A percentile compares a stretch with the other conserved stretches of the same genome.
Evolutionary conservation across 2,329 filamentous ascomycete species (phyloP).

Genomic region (Blastomyces parvus): DNA sequence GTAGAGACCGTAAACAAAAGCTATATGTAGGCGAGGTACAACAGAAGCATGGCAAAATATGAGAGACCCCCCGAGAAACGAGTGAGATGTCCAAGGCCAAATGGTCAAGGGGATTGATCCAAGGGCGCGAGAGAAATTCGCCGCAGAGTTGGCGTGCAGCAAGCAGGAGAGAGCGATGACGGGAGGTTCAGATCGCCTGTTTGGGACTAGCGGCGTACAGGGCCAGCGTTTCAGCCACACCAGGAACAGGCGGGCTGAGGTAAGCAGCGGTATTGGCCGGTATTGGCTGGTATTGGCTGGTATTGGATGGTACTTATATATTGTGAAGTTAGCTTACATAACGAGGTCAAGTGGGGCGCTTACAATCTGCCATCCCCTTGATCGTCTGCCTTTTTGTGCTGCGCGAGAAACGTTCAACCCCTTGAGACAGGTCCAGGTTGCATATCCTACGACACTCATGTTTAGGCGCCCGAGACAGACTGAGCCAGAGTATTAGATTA

Average conservation of each 20-base stretch:
- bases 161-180: background rate
- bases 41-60: background rate
- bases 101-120: background rate
- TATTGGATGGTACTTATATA: too few species aligned
- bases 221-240: background rate
- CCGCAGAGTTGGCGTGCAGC: background rate
- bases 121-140: background rate
- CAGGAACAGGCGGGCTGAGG: background rate
- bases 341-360: too few species aligned
- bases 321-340: too few species aligned
- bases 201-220: background rate
- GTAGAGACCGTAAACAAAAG: background rate
- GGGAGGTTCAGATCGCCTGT: background rate
- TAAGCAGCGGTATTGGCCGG: background rate
- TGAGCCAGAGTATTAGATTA: constrained; percentile 22
- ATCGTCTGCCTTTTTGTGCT: too few species aligned
- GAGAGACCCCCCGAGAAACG: background rate
- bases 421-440: too few species aligned
- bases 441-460: too few species aligned
- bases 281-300: background rate
- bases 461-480: too few species aligned
- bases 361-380: too few species aligned
- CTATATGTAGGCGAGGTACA: background rate
- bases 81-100: background rate
- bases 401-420: too few species aligned